Evolutionary conservation across 129 eudicot genomes (phyloP).

Genomic region (Ambrosia artemisiifolia): DNA sequence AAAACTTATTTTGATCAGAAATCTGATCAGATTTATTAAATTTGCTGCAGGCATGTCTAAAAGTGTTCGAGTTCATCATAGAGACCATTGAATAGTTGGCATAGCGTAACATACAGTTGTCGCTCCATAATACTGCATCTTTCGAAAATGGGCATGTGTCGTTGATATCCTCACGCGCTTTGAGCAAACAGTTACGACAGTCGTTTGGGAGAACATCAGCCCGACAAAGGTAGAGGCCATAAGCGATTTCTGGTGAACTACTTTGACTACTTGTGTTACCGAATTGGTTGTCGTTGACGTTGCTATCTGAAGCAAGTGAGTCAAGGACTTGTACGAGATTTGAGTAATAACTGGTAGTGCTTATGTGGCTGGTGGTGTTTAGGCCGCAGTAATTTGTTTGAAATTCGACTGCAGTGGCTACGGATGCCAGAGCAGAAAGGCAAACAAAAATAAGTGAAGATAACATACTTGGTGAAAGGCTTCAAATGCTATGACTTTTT

Average conservation of each 20-base stretch:
- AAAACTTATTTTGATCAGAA: constrained; percentile 7
- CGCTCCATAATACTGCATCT: constrained; percentile 10
- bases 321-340: constrained; percentile 11
- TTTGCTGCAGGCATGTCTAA: constrained; percentile 6
- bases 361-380: not conserved
- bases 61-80: not conserved
- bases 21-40: not conserved
- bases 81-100: constrained; percentile 8
- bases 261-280: not conserved
- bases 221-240: constrained; percentile 29
- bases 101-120: constrained; percentile 23
- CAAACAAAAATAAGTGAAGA: constrained; percentile 11
- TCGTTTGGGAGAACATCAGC: constrained; percentile 18
- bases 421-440: not conserved
- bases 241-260: not conserved
- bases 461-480: constrained; percentile 9
- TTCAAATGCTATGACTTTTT: not conserved
- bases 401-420: constrained; percentile 17
- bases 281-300: not conserved
- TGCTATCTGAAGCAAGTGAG: constrained; percentile 15
- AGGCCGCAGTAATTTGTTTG: constrained; percentile 1
- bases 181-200: constrained; percentile 22
- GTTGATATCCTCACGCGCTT: constrained; percentile 4
- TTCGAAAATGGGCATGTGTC: not conserved
- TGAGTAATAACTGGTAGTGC: not conserved